A percentile compares a stretch with the other conserved stretches of the same genome.
phyloP scores from a whole-genome alignment of 495 filamentous ascomycete genomes.

The Pyrenopolyporus hunteri region DNA sequence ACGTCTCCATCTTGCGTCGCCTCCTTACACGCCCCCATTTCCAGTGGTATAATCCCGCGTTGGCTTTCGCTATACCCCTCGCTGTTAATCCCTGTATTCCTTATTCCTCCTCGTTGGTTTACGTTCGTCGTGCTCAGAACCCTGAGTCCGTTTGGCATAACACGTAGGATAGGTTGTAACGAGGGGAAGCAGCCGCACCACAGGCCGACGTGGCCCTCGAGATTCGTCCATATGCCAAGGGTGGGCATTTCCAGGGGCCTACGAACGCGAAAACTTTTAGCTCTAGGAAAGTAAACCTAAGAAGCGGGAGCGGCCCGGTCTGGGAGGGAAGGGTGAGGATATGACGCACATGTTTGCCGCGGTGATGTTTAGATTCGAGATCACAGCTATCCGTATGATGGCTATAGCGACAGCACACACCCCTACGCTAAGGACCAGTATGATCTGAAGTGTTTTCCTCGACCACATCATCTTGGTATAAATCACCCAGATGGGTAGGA shows the following conservation, averaged over 20 bases:
- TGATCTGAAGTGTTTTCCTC: slow-evolving; percentile 37
- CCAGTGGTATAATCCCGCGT: slow-evolving; percentile 16
- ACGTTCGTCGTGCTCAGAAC: slow-evolving; percentile 14
- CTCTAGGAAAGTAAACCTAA: background rate
- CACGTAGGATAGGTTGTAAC: slow-evolving; percentile 41
- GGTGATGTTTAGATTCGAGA: slow-evolving; percentile 21
- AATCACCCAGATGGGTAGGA: slow-evolving; percentile 46
- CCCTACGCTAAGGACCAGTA: slow-evolving; percentile 43
- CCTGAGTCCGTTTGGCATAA: slow-evolving; percentile 31
- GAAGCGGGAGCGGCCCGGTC: background rate
- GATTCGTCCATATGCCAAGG: slow-evolving; percentile 42
- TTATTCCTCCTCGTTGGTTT: background rate
- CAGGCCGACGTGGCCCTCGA: slow-evolving; percentile 45
- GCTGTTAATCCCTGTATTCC: background rate
- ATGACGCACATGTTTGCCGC: slow-evolving; percentile 24
- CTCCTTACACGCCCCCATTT: slow-evolving; percentile 2
- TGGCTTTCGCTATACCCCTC: slow-evolving; percentile 30
- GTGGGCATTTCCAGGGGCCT: slow-evolving; percentile 38
- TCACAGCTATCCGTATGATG: slow-evolving; percentile 33
- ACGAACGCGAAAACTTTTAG: background rate
- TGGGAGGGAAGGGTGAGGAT: background rate
- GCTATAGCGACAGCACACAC: slow-evolving; percentile 40
- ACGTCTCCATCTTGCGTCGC: background rate
- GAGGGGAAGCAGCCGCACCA: slow-evolving; percentile 46
- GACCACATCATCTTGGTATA: slow-evolving; percentile 43